Conservation (phyloP, 345 rosid genomes). For the Laguncularia racemosa region DNA sequence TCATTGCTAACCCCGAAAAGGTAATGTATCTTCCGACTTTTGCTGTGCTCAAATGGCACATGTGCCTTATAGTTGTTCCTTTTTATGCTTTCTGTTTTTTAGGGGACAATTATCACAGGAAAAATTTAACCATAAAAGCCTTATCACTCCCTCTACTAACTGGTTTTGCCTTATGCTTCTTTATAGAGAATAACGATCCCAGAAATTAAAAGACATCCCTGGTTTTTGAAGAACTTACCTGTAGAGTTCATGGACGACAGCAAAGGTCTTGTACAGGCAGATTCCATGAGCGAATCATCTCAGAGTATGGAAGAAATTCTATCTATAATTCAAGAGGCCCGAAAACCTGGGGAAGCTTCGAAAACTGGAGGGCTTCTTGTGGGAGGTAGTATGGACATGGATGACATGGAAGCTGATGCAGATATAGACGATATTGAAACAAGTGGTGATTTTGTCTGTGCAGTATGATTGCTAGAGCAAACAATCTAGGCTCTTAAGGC, state of each 20-base stretch:
- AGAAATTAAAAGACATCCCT: constrained; percentile 56
- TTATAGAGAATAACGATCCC: constrained; percentile 57
- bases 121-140: neutral
- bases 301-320: constrained; percentile 65
- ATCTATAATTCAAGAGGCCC: constrained; percentile 65
- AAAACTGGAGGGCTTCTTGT: constrained; percentile 30
- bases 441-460: constrained; percentile 84
- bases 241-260: constrained; percentile 40
- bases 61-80: neutral
- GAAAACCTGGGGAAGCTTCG: constrained; percentile 33
- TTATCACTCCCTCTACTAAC: neutral
- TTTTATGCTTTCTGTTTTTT: neutral
- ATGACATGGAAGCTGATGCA: constrained; percentile 57
- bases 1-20: constrained; percentile 76
- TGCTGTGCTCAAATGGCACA: no score
- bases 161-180: neutral
- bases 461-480: constrained; percentile 23
- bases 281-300: constrained; percentile 25
- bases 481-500: no score
- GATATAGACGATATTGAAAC: constrained; percentile 51
- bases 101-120: neutral
- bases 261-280: constrained; percentile 16
- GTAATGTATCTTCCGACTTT: constrained; percentile 16
- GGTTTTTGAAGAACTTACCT: constrained; percentile 51
- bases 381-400: constrained; percentile 68